Conservation (phyloP, 495 filamentous ascomycete genomes). For the Xylaria cubensis region DNA sequence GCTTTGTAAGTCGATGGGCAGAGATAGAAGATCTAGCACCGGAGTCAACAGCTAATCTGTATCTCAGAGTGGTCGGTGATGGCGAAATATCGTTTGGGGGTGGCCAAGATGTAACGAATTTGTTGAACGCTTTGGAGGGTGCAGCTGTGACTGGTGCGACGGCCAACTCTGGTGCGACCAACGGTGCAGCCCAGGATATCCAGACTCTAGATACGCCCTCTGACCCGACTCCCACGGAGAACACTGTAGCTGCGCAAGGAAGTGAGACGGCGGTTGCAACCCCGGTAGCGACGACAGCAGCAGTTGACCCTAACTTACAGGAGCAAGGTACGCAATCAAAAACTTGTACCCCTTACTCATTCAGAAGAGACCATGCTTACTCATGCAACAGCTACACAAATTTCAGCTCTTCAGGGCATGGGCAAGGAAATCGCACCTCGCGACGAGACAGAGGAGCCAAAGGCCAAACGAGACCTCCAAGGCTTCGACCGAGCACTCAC, state of each 20-base stretch:
- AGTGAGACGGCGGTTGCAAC: constrained; percentile 35
- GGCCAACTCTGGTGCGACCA: constrained; percentile 28
- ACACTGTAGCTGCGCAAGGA: constrained; percentile 25
- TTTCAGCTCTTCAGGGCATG: constrained; percentile 54
- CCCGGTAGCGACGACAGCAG: constrained; percentile 27
- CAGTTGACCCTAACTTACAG: constrained; percentile 44
- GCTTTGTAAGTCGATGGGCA: constrained; percentile 47
- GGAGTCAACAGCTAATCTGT: constrained; percentile 29
- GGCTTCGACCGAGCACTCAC: constrained; percentile 58
- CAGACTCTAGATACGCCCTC: constrained; percentile 15
- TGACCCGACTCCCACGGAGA: constrained; percentile 30
- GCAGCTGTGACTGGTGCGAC: constrained; percentile 55
- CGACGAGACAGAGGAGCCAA: constrained; percentile 31
- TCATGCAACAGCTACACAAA: constrained; percentile 42
- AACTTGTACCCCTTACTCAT: too few species aligned
- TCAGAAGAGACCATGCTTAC: constrained; percentile 22
- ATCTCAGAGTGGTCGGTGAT: constrained; percentile 60
- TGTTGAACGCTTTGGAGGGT: constrained; percentile 58
- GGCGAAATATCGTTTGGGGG: constrained; percentile 67
- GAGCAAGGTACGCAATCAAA: constrained; percentile 41
- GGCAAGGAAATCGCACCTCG: constrained; percentile 58
- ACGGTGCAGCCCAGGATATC: constrained; percentile 11
- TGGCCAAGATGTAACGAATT: constrained; percentile 56
- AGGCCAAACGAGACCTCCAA: constrained; percentile 50
- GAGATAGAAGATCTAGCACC: neutral